Evolutionary conservation across 441 rosid species (phyloP).

Genomic region (Omphalea diandra): DNA sequence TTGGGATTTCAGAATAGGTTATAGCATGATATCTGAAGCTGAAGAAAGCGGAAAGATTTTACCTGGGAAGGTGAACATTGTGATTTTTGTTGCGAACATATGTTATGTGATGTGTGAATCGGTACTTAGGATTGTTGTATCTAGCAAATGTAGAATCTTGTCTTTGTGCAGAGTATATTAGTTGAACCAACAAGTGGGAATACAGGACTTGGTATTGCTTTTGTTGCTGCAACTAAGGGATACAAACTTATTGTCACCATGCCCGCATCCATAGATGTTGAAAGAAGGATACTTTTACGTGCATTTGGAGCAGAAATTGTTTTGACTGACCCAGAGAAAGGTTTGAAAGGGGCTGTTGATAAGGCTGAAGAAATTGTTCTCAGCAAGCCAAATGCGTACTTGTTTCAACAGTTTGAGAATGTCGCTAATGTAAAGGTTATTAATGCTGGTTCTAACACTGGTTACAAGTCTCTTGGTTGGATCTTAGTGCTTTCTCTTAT

Average conservation of each 20-base stretch:
- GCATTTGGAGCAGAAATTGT: slow-evolving; percentile 88
- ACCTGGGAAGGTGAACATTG: slow-evolving; percentile 64
- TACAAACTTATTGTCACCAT: slow-evolving; percentile 77
- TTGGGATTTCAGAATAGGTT: slow-evolving; percentile 65
- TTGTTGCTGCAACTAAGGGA: slow-evolving; percentile 84
- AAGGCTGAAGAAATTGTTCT: slow-evolving; percentile 81
- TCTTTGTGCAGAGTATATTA: slow-evolving; percentile 51
- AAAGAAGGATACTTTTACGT: slow-evolving; percentile 80
- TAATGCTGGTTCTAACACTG: slow-evolving; percentile 7
- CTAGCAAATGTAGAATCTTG: slow-evolving; percentile 1
- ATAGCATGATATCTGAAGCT: slow-evolving; percentile 78
- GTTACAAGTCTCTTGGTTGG: slow-evolving; percentile 14
- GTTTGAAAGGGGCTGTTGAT: slow-evolving; percentile 79
- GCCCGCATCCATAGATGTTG: slow-evolving; percentile 83
- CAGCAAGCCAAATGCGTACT: slow-evolving; percentile 58
- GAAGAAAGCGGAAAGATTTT: slow-evolving; percentile 77
- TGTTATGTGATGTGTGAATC: slow-evolving; percentile 4
- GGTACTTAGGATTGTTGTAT: neutral
- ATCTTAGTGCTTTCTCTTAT: neutral
- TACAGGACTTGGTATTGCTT: slow-evolving; percentile 84
- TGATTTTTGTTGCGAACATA: slow-evolving; percentile 8
- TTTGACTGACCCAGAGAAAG: slow-evolving; percentile 77
- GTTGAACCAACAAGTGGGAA: slow-evolving; percentile 90
- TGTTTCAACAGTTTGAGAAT: slow-evolving; percentile 86
- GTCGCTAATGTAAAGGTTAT: slow-evolving; percentile 63